Conservation (phyloP, 257 asterid species). For the Solanum chiquidenum region DNA sequence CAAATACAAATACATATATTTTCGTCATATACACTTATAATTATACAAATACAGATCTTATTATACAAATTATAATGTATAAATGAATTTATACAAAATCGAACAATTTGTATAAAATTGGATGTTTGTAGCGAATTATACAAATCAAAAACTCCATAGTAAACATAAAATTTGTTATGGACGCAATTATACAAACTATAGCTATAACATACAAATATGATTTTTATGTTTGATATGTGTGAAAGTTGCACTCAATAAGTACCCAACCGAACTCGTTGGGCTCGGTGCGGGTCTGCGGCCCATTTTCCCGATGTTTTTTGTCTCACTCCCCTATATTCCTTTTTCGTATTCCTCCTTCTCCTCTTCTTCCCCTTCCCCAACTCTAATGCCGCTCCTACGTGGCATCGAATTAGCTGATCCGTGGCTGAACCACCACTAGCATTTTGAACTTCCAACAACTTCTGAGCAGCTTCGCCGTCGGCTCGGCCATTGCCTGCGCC, state of each 20-base stretch:
- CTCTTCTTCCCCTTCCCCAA: background rate
- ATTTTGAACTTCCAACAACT: background rate
- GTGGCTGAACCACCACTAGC: background rate
- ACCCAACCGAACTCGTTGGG: constrained; percentile 6
- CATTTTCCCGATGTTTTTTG: constrained; percentile 9
- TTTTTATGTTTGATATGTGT: too few relatives aligned
- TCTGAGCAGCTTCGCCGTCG: background rate
- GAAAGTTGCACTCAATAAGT: background rate
- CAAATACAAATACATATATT: too few relatives aligned
- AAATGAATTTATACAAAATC: too few relatives aligned
- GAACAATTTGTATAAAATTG: too few relatives aligned
- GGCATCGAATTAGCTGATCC: background rate
- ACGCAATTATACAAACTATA: too few relatives aligned
- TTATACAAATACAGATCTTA: too few relatives aligned
- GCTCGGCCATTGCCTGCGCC: background rate
- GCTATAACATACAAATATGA: too few relatives aligned
- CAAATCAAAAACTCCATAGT: too few relatives aligned
- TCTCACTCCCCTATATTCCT: constrained; percentile 7
- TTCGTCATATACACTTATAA: too few relatives aligned
- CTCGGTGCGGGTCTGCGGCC: constrained; percentile 7
- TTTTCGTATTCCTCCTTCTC: background rate
- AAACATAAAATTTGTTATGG: too few relatives aligned
- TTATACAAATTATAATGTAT: too few relatives aligned
- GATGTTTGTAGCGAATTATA: too few relatives aligned
- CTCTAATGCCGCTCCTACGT: background rate